These are phyloP conservation scores for Hibiscus trionum DNA, from an alignment of 345 rosid species.

Conservation along the genomic window DNA sequence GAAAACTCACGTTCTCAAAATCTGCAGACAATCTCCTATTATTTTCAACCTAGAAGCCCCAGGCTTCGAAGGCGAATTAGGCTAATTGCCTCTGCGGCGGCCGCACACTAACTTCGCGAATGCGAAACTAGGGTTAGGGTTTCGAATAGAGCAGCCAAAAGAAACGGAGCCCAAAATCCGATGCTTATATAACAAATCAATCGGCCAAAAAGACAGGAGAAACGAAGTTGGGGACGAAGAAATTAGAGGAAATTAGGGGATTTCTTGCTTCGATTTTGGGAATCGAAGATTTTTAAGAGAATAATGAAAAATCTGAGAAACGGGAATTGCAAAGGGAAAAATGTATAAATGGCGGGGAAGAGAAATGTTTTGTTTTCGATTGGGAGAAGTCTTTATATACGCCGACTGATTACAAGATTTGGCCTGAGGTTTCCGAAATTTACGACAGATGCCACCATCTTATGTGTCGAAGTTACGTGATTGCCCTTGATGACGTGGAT, in stretches of 20 bases:
- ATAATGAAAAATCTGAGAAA: background rate
- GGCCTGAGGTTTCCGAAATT: background rate
- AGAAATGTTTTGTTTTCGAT: background rate
- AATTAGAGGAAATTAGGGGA: background rate
- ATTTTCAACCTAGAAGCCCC: too few species aligned
- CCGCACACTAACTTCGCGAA: background rate
- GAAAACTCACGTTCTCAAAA: background rate
- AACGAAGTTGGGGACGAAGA: background rate
- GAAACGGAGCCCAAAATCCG: background rate
- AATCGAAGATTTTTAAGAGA: background rate
- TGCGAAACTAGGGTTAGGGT: conserved; percentile 6
- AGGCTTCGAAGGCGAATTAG: background rate
- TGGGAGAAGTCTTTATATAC: background rate
- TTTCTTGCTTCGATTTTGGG: background rate
- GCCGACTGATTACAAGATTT: background rate
- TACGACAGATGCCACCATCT: background rate
- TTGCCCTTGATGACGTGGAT: background rate
- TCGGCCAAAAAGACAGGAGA: too few species aligned
- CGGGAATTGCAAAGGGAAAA: background rate
- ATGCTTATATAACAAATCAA: background rate
- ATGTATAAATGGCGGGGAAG: background rate
- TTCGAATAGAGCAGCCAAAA: background rate
- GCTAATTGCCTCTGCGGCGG: background rate
- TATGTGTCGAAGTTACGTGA: background rate
- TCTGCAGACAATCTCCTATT: too few species aligned